These are phyloP conservation scores for Eucalyptus pumila DNA, from an alignment of 345 rosid genomes.

Conservation along the genomic window DNA sequence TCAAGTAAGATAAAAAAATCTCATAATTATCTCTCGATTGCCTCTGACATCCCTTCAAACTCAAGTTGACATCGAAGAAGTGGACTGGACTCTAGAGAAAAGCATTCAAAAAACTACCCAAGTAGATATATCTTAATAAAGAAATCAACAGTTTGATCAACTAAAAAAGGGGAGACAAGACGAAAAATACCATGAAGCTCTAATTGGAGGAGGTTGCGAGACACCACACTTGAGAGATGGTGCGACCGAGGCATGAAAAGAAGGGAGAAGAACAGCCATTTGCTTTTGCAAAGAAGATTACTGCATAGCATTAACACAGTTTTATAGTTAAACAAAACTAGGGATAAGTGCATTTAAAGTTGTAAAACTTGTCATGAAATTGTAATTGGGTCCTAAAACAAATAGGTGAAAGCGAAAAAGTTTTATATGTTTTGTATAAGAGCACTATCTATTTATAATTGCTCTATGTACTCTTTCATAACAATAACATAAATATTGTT, in stretches of 20 bases:
- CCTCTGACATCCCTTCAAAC: neutral
- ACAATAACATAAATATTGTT: too few relatives aligned
- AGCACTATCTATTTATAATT: neutral
- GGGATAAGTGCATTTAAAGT: too few relatives aligned
- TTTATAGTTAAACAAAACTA: neutral
- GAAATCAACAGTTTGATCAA: too few relatives aligned
- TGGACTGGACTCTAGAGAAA: neutral
- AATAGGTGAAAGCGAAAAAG: fast-evolving
- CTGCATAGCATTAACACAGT: neutral
- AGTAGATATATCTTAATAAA: too few relatives aligned
- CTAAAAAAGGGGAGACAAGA: too few relatives aligned
- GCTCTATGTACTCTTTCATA: neutral
- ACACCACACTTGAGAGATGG: neutral
- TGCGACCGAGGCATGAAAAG: neutral
- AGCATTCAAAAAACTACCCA: neutral
- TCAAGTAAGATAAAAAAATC: neutral
- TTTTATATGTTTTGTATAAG: neutral
- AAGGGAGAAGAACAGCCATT: neutral
- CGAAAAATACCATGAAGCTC: neutral
- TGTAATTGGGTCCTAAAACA: too few relatives aligned
- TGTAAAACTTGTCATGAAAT: too few relatives aligned
- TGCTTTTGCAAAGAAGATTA: neutral
- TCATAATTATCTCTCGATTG: neutral
- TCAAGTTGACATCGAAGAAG: neutral
- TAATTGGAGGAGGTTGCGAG: neutral